Evolutionary conservation across 2,329 filamentous ascomycete species (phyloP).

Genomic region (Ophiosphaerella narmari): DNA sequence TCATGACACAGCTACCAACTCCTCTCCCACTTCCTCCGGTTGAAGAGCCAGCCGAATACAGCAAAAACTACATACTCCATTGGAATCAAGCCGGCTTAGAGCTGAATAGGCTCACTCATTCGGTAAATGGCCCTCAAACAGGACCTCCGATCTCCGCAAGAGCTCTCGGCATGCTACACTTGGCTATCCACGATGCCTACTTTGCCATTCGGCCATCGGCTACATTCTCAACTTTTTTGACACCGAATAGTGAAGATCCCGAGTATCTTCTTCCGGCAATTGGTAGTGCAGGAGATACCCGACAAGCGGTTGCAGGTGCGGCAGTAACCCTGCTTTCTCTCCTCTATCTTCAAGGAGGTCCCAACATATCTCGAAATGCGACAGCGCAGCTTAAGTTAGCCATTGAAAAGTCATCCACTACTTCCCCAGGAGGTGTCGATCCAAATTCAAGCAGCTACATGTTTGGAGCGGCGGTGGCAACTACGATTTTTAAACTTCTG

Average conservation of each 20-base stretch:
- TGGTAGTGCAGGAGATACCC: conserved; percentile 17
- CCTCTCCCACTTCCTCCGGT: conserved; percentile 12
- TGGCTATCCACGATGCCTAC: conserved; percentile 33
- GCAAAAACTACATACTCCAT: conserved; percentile 16
- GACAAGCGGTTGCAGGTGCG: conserved; percentile 27
- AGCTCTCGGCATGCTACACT: conserved; percentile 26
- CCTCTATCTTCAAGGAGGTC: conserved; percentile 15
- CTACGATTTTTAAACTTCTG: conserved; percentile 23
- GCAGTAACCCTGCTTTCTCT: conserved; percentile 20
- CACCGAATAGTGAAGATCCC: conserved; percentile 2
- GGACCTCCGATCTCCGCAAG: conserved; percentile 16
- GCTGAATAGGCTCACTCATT: conserved; percentile 16
- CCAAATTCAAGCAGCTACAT: conserved; percentile 19
- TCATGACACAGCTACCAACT: not conserved
- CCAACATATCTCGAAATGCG: conserved; percentile 11
- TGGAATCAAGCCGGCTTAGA: conserved; percentile 17
- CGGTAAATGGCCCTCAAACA: conserved; percentile 13
- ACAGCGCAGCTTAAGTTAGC: conserved; percentile 15
- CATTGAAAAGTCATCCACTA: conserved; percentile 4
- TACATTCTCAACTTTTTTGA: conserved; percentile 20
- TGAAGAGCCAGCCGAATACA: conserved; percentile 14
- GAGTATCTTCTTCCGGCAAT: conserved; percentile 14
- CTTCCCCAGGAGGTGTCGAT: conserved; percentile 13
- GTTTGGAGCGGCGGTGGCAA: conserved; percentile 25
- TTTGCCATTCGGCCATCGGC: conserved; percentile 23